A percentile compares a stretch with the other conserved stretches of the same genome.
Evolutionary conservation across 768 basidiomycete genomes (phyloP).

Genomic region (Mycena indigotica): DNA sequence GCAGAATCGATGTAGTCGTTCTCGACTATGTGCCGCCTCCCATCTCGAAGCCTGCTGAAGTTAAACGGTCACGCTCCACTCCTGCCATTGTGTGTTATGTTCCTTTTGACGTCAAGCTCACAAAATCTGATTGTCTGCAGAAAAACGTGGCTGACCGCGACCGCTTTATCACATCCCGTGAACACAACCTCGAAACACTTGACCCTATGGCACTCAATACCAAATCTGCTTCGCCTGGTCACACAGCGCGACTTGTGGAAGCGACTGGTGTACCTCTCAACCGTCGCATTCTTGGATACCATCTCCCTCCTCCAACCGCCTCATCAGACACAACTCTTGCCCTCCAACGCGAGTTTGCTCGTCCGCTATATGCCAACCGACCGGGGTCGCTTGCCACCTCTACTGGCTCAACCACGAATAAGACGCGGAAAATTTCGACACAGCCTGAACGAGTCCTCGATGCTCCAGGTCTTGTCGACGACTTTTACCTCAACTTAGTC

Average conservation of each 20-base stretch:
- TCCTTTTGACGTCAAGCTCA: conserved; percentile 18
- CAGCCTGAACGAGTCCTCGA: conserved; percentile 93
- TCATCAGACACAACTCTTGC: conserved; percentile 75
- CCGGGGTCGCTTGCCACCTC: conserved; percentile 65
- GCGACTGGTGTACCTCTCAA: conserved; percentile 78
- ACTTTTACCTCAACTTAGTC: conserved; percentile 95
- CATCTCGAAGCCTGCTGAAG: conserved; percentile 46
- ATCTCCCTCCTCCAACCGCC: conserved; percentile 80
- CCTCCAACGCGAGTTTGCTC: conserved; percentile 75
- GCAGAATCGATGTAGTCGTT: conserved; percentile 74
- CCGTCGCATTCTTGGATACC: conserved; percentile 84
- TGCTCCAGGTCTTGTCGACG: conserved; percentile 90
- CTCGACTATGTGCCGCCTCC: conserved; percentile 72
- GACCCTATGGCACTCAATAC: conserved; percentile 64
- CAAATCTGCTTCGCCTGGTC: conserved; percentile 66
- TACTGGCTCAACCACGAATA: conserved; percentile 63
- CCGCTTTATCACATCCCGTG: conserved; percentile 70
- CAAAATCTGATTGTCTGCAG: background rate
- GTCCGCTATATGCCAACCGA: conserved; percentile 71
- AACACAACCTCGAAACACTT: conserved; percentile 56
- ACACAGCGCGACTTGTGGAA: conserved; percentile 75
- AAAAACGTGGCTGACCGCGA: conserved; percentile 60
- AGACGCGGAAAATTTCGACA: conserved; percentile 81
- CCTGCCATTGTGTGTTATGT: conserved; percentile 55
- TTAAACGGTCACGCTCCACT: conserved; percentile 75